Base-by-base conservation (phyloP, 257 asterid species). In the Prunella vulgaris region DNA sequence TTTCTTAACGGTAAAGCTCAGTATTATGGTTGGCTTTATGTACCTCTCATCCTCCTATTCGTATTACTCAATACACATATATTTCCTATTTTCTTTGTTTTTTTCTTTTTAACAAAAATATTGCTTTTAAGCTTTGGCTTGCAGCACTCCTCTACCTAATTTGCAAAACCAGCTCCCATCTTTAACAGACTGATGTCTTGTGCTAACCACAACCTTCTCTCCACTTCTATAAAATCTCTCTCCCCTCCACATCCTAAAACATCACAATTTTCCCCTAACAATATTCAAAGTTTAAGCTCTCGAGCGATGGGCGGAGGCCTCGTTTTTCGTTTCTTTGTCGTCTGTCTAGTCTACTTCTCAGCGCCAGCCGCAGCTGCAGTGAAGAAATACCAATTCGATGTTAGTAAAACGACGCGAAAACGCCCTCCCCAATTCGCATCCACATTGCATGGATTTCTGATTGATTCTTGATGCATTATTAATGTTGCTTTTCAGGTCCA, bases 61-160 rank as follows among this genome's bases (percentile, higher is more conserved):
- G 20, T 14, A 28, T 49, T 24, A 64, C 53, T 64, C 74, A 52
- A 7, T 37, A 24, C 42, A 10, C 52, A 66, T 4, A 64, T 24
- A 61, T 24, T 20, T 35, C 37, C 38, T 33, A 18, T 56, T 33
- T 58, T 57, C 25, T 33, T 28, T 38, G 15, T 38, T 64, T 46
- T 24, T 44, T 25, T 44, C 2, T n/a, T n/a, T 46, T 14, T n/a
- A 46, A 40, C 74, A 76, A 82, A n/a, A 32, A 54, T 76, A 79
- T 82, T 82, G 86, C 86, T 82, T 82, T 70, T 24, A 82, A 82
- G 86, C 66, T 76, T 69, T 74, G 51, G 52, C 32, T 66, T 77
- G 65, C 76, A 68, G 53, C 69, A 14, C 71, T 18, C 42, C 74
- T 64, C 71, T 22, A 77, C 82, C 82, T 52, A 80, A 80, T 66